These are phyloP conservation scores for Aschersonia sp. DNA, from an alignment of 2,329 filamentous ascomycete genomes.

Conservation along the genomic window DNA sequence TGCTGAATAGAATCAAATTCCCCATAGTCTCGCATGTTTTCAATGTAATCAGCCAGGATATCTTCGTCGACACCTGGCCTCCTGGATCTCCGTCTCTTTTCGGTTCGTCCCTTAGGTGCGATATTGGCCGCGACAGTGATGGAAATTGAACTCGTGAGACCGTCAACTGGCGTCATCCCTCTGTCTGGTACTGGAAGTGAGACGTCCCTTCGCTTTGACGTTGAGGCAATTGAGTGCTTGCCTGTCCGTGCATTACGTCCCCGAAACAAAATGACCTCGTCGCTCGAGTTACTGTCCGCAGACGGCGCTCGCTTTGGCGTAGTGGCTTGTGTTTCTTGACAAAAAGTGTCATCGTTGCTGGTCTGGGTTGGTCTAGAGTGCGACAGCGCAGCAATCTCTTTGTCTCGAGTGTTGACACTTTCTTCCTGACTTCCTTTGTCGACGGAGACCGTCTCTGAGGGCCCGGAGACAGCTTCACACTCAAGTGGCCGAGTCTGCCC, in stretches of 20 bases:
- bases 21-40: slow-evolving; percentile 41
- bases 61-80: slow-evolving; percentile 28
- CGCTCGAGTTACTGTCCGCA: slow-evolving; percentile 36
- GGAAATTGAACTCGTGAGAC: too few relatives aligned
- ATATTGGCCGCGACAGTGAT: neutral
- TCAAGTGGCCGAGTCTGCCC: slow-evolving; percentile 35
- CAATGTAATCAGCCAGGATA: slow-evolving; percentile 54
- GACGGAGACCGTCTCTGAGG: neutral
- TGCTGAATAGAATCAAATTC: slow-evolving; percentile 45
- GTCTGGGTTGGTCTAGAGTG: too few relatives aligned
- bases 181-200: too few relatives aligned
- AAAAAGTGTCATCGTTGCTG: neutral
- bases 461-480: slow-evolving; percentile 1
- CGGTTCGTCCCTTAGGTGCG: neutral
- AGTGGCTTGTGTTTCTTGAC: neutral
- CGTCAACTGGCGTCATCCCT: too few relatives aligned
- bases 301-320: slow-evolving; percentile 9
- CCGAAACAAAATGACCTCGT: slow-evolving; percentile 52
- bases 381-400: neutral
- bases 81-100: neutral
- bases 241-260: slow-evolving; percentile 27
- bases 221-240: neutral
- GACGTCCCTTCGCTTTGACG: too few relatives aligned
- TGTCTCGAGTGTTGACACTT: neutral
- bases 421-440: neutral